Evolutionary conservation across 352 stramenopile species (phyloP).

Genomic region (Plasmopara muralis): DNA sequence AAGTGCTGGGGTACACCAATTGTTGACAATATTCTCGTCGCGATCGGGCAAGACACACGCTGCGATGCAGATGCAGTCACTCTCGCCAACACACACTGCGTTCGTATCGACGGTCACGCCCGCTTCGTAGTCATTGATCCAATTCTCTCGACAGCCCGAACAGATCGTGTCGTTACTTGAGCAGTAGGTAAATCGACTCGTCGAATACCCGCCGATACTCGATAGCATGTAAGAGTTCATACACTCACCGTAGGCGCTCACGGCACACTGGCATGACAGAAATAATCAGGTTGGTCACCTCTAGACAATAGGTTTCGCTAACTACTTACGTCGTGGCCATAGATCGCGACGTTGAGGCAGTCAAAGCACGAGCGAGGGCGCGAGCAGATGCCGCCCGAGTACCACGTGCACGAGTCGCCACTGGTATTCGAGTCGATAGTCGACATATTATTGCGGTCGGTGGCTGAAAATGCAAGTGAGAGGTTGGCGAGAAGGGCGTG

Average conservation of each 20-base stretch:
- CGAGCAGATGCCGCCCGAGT: slow-evolving; percentile 21
- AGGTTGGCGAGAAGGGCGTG: slow-evolving; percentile 7
- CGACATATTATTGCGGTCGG: slow-evolving; percentile 6
- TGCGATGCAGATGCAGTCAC: slow-evolving; percentile 39
- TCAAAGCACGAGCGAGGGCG: slow-evolving; percentile 28
- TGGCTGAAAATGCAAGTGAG: slow-evolving; percentile 11
- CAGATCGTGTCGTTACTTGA: slow-evolving; percentile 23
- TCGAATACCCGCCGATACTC: slow-evolving; percentile 19
- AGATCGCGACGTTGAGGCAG: slow-evolving; percentile 32
- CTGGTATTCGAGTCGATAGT: slow-evolving; percentile 13
- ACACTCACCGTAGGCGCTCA: slow-evolving; percentile 28
- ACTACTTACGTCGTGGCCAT: slow-evolving; percentile 22
- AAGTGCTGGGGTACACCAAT: slow-evolving; percentile 24
- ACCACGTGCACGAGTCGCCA: slow-evolving; percentile 33
- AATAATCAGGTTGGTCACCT: background rate
- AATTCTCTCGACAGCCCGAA: slow-evolving; percentile 19
- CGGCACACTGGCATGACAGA: slow-evolving; percentile 20
- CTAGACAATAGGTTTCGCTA: background rate
- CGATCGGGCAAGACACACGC: slow-evolving; percentile 27
- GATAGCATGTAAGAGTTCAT: slow-evolving; percentile 23
- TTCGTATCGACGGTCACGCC: slow-evolving; percentile 10
- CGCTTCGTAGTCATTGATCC: slow-evolving; percentile 13
- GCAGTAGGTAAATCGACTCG: slow-evolving; percentile 37
- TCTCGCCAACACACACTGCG: slow-evolving; percentile 24
- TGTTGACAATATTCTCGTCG: slow-evolving; percentile 18